phyloP scores from a whole-genome alignment of 805 yeast species.

The Trichomonascus vanleenenianus region DNA sequence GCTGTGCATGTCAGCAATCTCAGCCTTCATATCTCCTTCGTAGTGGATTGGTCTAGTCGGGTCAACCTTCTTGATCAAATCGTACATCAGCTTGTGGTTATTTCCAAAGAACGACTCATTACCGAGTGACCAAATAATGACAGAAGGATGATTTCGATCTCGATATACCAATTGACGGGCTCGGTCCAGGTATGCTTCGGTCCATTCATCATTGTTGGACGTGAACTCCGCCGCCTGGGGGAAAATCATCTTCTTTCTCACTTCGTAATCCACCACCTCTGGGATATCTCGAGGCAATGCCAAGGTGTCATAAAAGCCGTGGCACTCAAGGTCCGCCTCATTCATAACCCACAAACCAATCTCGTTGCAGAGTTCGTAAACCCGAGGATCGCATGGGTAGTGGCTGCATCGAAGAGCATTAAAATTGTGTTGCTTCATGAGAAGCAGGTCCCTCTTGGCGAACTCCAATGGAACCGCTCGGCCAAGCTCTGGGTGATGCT shows the following conservation, averaged over 20 bases:
- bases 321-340: conserved; percentile 33
- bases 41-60: conserved; percentile 29
- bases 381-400: conserved; percentile 30
- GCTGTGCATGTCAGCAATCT: conserved; percentile 26
- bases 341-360: conserved; percentile 31
- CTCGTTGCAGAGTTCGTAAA: conserved; percentile 26
- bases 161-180: conserved; percentile 28
- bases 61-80: conserved; percentile 22
- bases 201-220: conserved; percentile 27
- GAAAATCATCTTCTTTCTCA: conserved; percentile 6
- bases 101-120: conserved; percentile 31
- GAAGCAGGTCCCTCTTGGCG: conserved; percentile 23
- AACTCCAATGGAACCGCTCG: conserved; percentile 31
- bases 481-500: conserved; percentile 30
- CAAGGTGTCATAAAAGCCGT: conserved; percentile 24
- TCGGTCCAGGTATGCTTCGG: conserved; percentile 30
- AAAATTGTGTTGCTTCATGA: conserved; percentile 30
- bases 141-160: conserved; percentile 30
- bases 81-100: conserved; percentile 27
- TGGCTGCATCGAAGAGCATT: conserved; percentile 32
- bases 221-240: conserved; percentile 20
- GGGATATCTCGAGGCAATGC: conserved; percentile 12
- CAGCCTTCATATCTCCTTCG: conserved; percentile 29
- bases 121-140: conserved; percentile 33
- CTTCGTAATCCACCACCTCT: conserved; percentile 7